Conservation (phyloP, 1,139 yeast genomes). For the Debaryomyces nepalensis region DNA sequence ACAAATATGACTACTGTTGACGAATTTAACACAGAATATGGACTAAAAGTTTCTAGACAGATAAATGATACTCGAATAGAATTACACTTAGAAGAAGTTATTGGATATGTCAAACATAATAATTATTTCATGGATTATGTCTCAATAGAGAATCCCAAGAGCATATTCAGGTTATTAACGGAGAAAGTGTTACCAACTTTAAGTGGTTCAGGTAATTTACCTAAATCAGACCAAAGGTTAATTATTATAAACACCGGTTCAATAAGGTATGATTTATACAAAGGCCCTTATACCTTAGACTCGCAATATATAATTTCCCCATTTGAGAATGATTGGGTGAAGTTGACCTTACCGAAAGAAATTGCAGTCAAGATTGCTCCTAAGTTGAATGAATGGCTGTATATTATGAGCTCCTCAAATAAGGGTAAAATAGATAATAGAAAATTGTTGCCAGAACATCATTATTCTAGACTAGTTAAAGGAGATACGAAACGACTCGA, state of each 20-base stretch:
- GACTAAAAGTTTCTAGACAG: constrained; percentile 49
- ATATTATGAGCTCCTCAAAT: constrained; percentile 35
- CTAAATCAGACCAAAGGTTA: constrained; percentile 48
- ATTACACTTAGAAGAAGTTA: constrained; percentile 57
- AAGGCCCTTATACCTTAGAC: constrained; percentile 83
- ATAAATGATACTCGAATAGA: constrained; percentile 51
- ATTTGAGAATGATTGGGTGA: constrained; percentile 78
- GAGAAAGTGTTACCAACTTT: constrained; percentile 65
- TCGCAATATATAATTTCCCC: constrained; percentile 87
- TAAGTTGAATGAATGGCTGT: constrained; percentile 53
- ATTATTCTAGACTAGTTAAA: constrained; percentile 16
- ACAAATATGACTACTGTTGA: constrained; percentile 33
- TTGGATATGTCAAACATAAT: constrained; percentile 64
- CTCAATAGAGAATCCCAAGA: constrained; percentile 63
- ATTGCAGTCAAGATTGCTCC: constrained; percentile 54
- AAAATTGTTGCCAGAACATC: constrained; percentile 34
- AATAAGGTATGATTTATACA: constrained; percentile 82
- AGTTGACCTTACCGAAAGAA: constrained; percentile 54
- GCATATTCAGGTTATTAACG: constrained; percentile 64
- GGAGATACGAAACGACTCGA: neutral
- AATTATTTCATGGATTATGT: constrained; percentile 74
- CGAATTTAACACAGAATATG: constrained; percentile 53
- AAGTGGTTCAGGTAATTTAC: constrained; percentile 18
- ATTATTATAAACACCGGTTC: constrained; percentile 87
- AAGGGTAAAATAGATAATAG: constrained; percentile 16